phyloP scores from a whole-genome alignment of 495 filamentous ascomycete genomes.

The Mycothermus thermophilus region DNA sequence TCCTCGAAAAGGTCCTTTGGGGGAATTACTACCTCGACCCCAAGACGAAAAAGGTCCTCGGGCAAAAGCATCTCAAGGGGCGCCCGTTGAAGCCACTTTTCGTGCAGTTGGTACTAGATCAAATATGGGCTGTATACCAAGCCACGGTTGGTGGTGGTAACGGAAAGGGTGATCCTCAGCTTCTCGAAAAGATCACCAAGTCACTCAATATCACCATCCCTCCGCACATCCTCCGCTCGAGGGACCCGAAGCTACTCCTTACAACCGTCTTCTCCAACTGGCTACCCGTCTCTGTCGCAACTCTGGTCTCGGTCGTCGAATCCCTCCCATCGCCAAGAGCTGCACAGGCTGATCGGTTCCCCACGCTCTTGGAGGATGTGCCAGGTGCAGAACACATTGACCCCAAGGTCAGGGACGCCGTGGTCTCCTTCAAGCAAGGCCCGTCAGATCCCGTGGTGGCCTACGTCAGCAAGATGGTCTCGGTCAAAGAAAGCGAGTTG shows the following conservation, averaged over 20 bases:
- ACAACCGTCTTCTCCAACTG: slow-evolving; percentile 77
- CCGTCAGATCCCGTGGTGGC: slow-evolving; percentile 69
- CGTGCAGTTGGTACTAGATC: slow-evolving; percentile 90
- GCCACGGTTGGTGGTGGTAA: slow-evolving; percentile 72
- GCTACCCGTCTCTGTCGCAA: slow-evolving; percentile 84
- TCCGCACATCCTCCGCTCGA: slow-evolving; percentile 67
- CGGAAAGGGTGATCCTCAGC: slow-evolving; percentile 67
- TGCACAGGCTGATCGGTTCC: slow-evolving; percentile 75
- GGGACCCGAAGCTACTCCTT: slow-evolving; percentile 71
- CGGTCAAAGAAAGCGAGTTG: slow-evolving; percentile 81
- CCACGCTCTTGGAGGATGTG: slow-evolving; percentile 63
- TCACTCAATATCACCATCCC: slow-evolving; percentile 73
- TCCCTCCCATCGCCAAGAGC: slow-evolving; percentile 71
- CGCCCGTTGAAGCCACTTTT: slow-evolving; percentile 90
- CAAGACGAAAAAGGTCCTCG: slow-evolving; percentile 88
- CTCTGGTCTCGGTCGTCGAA: slow-evolving; percentile 87
- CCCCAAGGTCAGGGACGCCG: slow-evolving; percentile 54
- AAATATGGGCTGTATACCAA: slow-evolving; percentile 92
- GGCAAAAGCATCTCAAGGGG: slow-evolving; percentile 85
- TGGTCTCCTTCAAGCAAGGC: slow-evolving; percentile 60
- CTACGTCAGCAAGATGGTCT: slow-evolving; percentile 97
- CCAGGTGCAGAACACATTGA: slow-evolving; percentile 62
- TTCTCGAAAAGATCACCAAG: slow-evolving; percentile 90
- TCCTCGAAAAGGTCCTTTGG: slow-evolving; percentile 92
- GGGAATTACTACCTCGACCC: slow-evolving; percentile 94